phyloP scores from a whole-genome alignment of 805 yeast species.

The Starmera dryadoides region DNA sequence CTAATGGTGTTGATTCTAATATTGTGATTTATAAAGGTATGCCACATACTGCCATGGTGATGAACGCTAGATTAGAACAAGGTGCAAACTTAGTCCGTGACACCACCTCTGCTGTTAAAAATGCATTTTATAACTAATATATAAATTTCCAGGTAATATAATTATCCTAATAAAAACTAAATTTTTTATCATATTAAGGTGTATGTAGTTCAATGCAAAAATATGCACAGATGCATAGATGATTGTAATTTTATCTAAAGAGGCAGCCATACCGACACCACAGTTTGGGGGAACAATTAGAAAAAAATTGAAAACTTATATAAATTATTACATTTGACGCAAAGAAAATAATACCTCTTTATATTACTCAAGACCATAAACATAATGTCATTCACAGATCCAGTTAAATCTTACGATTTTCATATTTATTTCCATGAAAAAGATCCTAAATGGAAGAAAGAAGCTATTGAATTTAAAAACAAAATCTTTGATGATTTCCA shows the following conservation, averaged over 20 bases:
- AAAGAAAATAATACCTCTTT: too few relatives aligned
- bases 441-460: conserved; percentile 22
- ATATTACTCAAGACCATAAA: too few relatives aligned
- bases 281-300: too few relatives aligned
- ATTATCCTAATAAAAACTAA: too few relatives aligned
- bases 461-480: conserved; percentile 32
- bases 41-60: conserved; percentile 44
- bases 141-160: too few relatives aligned
- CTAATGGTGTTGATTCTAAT: conserved; percentile 29
- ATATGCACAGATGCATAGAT: too few relatives aligned
- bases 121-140: conserved; percentile 17
- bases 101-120: conserved; percentile 22
- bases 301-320: too few relatives aligned
- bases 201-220: too few relatives aligned
- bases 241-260: too few relatives aligned
- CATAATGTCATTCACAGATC: neutral
- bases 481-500: conserved; percentile 32
- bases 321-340: too few relatives aligned
- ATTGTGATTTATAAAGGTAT: conserved; percentile 31
- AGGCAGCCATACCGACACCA: too few relatives aligned
- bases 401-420: conserved; percentile 36
- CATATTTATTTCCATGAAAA: conserved; percentile 42
- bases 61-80: conserved; percentile 31
- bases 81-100: conserved; percentile 11
- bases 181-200: too few relatives aligned